Percentiles rank a stretch among this genome's conserved stretches.
Evolutionary conservation across 2,329 filamentous ascomycete species (phyloP).

Genomic region (Penicillium polonicum): DNA sequence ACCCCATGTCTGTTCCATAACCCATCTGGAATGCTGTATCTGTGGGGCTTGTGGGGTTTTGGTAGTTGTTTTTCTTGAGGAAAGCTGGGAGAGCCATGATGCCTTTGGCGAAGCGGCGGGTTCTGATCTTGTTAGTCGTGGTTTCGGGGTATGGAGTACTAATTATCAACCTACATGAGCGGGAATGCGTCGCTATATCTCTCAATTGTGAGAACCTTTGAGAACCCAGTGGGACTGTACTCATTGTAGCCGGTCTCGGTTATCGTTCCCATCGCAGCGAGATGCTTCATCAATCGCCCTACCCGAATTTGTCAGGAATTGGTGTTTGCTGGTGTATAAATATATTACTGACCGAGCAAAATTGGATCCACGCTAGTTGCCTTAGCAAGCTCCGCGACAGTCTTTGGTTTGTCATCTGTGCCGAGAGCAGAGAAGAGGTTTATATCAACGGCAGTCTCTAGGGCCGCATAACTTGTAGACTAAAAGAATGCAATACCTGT

Average conservation of each 20-base stretch:
- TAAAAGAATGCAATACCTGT: background rate
- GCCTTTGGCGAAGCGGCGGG: slow-evolving; percentile 20
- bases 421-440: background rate
- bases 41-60: slow-evolving; percentile 22
- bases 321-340: background rate
- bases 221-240: slow-evolving; percentile 33
- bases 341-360: background rate
- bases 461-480: slow-evolving; percentile 3
- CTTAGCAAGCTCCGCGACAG: background rate
- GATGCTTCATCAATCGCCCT: slow-evolving; percentile 35
- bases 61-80: slow-evolving; percentile 26
- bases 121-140: background rate
- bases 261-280: slow-evolving; percentile 34
- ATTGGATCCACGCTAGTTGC: background rate
- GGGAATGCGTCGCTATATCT: slow-evolving; percentile 1
- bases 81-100: slow-evolving; percentile 22
- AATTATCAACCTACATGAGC: background rate
- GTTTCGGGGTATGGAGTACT: background rate
- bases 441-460: background rate
- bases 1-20: slow-evolving; percentile 22
- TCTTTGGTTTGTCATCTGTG: background rate
- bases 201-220: slow-evolving; percentile 10
- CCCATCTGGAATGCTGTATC: slow-evolving; percentile 27
- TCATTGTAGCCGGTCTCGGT: slow-evolving; percentile 30
- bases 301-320: background rate